These are phyloP conservation scores for Nannochloris sp. DNA, from an alignment of 139 green algal genomes.

Conservation along the genomic window DNA sequence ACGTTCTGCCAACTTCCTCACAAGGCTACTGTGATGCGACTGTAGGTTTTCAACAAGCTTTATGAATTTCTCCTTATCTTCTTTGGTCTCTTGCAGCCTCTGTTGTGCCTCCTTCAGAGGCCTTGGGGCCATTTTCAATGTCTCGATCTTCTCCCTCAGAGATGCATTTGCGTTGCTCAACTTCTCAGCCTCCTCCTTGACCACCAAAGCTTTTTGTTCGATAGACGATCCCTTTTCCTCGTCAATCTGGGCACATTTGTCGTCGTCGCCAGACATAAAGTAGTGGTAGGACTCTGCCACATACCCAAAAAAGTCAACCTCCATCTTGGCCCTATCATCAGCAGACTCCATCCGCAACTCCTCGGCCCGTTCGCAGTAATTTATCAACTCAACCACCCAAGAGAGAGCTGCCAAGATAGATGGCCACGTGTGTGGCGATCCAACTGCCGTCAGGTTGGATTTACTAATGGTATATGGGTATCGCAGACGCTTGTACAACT, in stretches of 20 bases:
- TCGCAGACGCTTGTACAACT: slow-evolving; percentile 83
- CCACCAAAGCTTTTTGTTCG: slow-evolving; percentile 19
- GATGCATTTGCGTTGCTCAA: slow-evolving; percentile 25
- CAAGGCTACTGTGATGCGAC: slow-evolving; percentile 37
- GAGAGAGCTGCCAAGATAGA: slow-evolving; percentile 63
- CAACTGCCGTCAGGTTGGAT: slow-evolving; percentile 77
- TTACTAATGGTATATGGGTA: slow-evolving; percentile 93
- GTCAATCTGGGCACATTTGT: slow-evolving; percentile 47
- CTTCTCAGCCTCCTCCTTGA: slow-evolving; percentile 17
- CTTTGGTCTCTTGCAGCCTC: slow-evolving; percentile 26
- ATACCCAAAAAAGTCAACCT: slow-evolving; percentile 63
- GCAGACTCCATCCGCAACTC: slow-evolving; percentile 16
- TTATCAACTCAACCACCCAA: slow-evolving; percentile 89
- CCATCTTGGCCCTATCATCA: slow-evolving; percentile 24
- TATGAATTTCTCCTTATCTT: slow-evolving; percentile 55
- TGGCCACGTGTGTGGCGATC: slow-evolving; percentile 87
- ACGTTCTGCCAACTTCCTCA: slow-evolving; percentile 55
- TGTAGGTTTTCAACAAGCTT: slow-evolving; percentile 54
- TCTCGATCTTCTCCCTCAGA: slow-evolving; percentile 40
- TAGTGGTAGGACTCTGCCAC: slow-evolving; percentile 49
- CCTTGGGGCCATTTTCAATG: slow-evolving; percentile 41
- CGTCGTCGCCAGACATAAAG: slow-evolving; percentile 74
- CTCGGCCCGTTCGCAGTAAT: slow-evolving; percentile 68
- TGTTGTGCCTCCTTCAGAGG: slow-evolving; percentile 47
- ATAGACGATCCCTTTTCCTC: slow-evolving; percentile 46